A percentile compares a stretch with the other conserved stretches of the same genome.
Evolutionary conservation across 768 basidiomycete genomes (phyloP).

Genomic region (Lactarius akahatsu): DNA sequence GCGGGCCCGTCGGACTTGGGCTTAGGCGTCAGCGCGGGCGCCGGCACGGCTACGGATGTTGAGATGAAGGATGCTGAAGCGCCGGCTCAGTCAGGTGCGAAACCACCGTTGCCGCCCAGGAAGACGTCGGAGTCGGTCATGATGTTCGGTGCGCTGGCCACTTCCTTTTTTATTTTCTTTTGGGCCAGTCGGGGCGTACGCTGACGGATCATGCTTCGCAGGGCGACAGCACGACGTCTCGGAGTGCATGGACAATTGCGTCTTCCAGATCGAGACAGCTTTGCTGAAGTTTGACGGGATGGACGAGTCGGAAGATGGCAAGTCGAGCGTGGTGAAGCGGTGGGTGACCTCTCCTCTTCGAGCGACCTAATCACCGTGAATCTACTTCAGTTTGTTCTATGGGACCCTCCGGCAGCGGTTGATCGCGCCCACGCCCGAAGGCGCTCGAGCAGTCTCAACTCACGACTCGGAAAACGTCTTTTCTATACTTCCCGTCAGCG

Average conservation of each 20-base stretch:
- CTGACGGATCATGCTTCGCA: constrained; percentile 33
- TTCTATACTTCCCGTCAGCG: constrained; percentile 91
- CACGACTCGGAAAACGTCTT: constrained; percentile 92
- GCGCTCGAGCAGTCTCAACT: constrained; percentile 51
- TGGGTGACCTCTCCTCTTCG: constrained; percentile 36
- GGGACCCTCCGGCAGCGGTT: constrained; percentile 76
- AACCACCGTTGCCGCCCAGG: constrained; percentile 53
- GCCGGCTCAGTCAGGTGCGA: constrained; percentile 35
- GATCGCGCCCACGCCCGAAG: constrained; percentile 40
- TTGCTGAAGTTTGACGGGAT: constrained; percentile 68
- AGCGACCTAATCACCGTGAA: not conserved
- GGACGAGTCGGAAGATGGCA: constrained; percentile 49
- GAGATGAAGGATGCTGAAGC: constrained; percentile 33
- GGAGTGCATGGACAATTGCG: constrained; percentile 99
- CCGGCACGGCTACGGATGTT: constrained; percentile 32
- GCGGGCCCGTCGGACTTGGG: constrained; percentile 22
- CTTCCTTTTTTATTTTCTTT: too few relatives aligned
- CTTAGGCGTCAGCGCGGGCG: not conserved
- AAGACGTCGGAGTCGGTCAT: constrained; percentile 70
- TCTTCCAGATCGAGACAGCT: constrained; percentile 97
- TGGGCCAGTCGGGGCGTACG: not conserved
- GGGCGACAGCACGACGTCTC: constrained; percentile 97
- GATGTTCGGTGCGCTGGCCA: constrained; percentile 74
- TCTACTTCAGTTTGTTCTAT: constrained; percentile 66
- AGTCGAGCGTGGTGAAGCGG: constrained; percentile 83